Percentiles rank a stretch among this genome's conserved stretches.
Evolutionary conservation across 2,329 filamentous ascomycete species (phyloP).

Genomic region (Ramularia endophylla): DNA sequence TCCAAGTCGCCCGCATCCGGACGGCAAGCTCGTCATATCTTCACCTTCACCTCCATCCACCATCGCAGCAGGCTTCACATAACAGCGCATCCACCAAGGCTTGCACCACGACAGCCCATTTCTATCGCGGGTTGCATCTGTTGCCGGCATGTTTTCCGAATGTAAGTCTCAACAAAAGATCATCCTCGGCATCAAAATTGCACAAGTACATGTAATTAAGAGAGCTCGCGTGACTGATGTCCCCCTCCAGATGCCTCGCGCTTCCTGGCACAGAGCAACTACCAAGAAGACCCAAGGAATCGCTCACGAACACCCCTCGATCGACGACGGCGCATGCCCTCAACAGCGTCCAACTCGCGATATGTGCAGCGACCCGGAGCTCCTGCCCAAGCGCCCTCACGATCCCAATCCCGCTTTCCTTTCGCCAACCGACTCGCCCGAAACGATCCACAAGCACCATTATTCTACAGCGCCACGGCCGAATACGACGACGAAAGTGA

Average conservation of each 20-base stretch:
- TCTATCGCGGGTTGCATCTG: background rate
- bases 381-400: slow-evolving; percentile 64
- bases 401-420: slow-evolving; percentile 67
- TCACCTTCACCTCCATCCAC: background rate
- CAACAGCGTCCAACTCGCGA: slow-evolving; percentile 38
- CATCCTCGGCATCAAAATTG: slow-evolving; percentile 26
- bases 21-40: no score
- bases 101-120: background rate
- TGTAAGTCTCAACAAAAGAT: slow-evolving; percentile 53
- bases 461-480: slow-evolving; percentile 91
- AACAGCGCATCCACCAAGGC: no score
- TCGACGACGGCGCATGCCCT: slow-evolving; percentile 32
- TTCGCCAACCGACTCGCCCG: slow-evolving; percentile 72
- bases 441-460: slow-evolving; percentile 64
- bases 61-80: background rate
- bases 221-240: slow-evolving; percentile 40
- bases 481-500: slow-evolving; percentile 74
- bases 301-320: slow-evolving; percentile 45
- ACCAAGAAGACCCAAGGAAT: slow-evolving; percentile 29
- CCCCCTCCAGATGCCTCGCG: slow-evolving; percentile 74
- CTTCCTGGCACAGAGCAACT: slow-evolving; percentile 93
- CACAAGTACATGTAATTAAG: slow-evolving; percentile 21
- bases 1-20: no score
- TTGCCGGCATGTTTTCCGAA: slow-evolving; percentile 70
- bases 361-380: slow-evolving; percentile 49